These are phyloP conservation scores for Chrysanthemum seticuspe DNA, from an alignment of 129 eudicot genomes.

Conservation along the genomic window DNA sequence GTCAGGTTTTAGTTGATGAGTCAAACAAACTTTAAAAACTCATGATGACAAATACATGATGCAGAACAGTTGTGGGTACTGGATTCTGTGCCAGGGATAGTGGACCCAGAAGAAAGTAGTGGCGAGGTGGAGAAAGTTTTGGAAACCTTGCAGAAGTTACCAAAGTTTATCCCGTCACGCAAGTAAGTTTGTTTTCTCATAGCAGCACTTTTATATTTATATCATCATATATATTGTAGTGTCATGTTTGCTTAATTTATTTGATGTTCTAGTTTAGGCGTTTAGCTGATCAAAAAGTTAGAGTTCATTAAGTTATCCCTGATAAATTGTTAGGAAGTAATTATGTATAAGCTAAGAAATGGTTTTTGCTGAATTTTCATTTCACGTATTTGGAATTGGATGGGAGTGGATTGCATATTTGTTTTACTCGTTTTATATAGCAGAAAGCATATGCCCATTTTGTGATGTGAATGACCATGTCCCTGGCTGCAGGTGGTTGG, in stretches of 20 bases:
- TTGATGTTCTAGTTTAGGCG: neutral
- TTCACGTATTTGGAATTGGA: neutral
- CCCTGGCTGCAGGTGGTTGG: slow-evolving; percentile 72
- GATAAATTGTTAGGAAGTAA: neutral
- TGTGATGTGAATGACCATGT: neutral
- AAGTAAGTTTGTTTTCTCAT: slow-evolving; percentile 43
- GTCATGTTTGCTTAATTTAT: neutral
- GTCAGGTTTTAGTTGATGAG: neutral
- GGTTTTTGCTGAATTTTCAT: neutral
- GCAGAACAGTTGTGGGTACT: slow-evolving; percentile 98
- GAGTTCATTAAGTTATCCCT: neutral
- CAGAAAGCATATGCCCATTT: neutral
- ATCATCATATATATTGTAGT: neutral
- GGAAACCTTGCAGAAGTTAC: slow-evolving; percentile 80
- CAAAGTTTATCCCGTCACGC: slow-evolving; percentile 72
- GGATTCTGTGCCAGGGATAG: slow-evolving; percentile 93
- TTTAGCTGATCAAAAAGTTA: neutral
- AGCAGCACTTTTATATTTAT: neutral
- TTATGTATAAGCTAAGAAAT: neutral
- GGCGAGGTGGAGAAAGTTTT: slow-evolving; percentile 96
- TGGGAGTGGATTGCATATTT: neutral
- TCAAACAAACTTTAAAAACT: slow-evolving; percentile 19
- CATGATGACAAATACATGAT: slow-evolving; percentile 45
- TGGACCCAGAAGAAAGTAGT: slow-evolving; percentile 51
- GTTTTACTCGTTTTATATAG: neutral